Percentiles rank a stretch among this genome's conserved stretches.
Conservation (phyloP, 2,329 filamentous ascomycete species). For the Zymoseptoria tritici region DNA sequence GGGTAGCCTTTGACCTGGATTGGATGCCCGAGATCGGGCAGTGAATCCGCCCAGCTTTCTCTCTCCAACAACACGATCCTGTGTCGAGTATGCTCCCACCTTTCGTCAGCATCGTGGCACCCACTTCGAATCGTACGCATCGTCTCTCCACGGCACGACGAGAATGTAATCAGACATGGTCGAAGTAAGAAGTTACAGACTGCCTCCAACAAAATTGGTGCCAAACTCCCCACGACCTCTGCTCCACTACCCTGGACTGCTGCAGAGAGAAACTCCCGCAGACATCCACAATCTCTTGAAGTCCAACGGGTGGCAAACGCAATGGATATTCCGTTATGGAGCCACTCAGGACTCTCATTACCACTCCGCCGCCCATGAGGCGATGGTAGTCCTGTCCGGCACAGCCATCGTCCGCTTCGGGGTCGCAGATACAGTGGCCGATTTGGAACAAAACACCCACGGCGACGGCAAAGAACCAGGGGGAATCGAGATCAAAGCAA, state of each 20-base stretch:
- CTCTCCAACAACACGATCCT: too few species aligned
- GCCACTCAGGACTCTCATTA: conserved; percentile 50
- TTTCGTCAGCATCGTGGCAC: background rate
- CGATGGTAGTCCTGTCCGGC: conserved; percentile 50
- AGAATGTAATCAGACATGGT: conserved; percentile 5
- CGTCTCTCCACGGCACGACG: background rate
- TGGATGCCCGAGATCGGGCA: too few species aligned
- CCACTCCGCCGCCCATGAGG: conserved; percentile 50
- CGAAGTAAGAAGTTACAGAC: conserved; percentile 30
- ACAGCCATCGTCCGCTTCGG: conserved; percentile 49
- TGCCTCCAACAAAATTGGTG: conserved; percentile 40
- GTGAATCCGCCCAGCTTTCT: too few species aligned
- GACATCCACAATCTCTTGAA: conserved; percentile 40
- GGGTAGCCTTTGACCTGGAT: too few species aligned
- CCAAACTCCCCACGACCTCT: conserved; percentile 48
- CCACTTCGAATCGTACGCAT: background rate
- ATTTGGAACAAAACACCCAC: conserved; percentile 36
- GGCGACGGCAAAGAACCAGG: conserved; percentile 38
- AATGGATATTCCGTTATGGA: conserved; percentile 54
- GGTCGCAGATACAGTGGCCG: conserved; percentile 41
- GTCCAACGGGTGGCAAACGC: conserved; percentile 45
- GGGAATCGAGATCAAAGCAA: conserved; percentile 43
- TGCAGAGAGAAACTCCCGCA: conserved; percentile 23
- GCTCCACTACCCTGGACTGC: conserved; percentile 45
- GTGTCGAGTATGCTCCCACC: too few species aligned